These are phyloP conservation scores for Saccharata proteae DNA, from an alignment of 2,329 filamentous ascomycete genomes.

Conservation along the genomic window DNA sequence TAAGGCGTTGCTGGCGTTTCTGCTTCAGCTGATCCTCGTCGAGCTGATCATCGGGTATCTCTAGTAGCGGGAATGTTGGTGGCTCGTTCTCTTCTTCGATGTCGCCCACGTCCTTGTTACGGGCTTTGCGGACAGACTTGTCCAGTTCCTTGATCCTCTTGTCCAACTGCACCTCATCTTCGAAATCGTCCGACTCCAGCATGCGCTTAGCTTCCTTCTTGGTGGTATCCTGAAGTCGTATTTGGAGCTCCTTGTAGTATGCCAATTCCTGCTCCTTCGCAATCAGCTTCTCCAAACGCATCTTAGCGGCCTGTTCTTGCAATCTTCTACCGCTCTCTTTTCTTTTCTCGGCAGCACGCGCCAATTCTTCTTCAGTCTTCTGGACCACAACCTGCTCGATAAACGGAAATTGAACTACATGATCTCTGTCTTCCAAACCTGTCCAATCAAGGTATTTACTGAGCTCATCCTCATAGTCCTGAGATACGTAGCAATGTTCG, in stretches of 20 bases:
- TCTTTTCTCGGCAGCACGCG: conserved; percentile 79
- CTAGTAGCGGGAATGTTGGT: conserved; percentile 78
- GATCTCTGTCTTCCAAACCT: conserved; percentile 77
- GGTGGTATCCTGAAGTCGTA: conserved; percentile 53
- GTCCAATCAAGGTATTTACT: conserved; percentile 75
- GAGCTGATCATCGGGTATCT: conserved; percentile 80
- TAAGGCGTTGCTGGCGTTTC: conserved; percentile 80
- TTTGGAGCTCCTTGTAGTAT: conserved; percentile 78
- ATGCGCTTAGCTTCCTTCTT: conserved; percentile 87
- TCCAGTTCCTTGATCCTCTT: conserved; percentile 81
- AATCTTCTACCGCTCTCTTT: conserved; percentile 85
- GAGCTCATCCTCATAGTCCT: conserved; percentile 71
- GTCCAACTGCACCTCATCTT: conserved; percentile 79
- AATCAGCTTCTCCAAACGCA: conserved; percentile 89
- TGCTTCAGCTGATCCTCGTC: conserved; percentile 85
- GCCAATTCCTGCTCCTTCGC: conserved; percentile 92
- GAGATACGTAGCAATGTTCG: conserved; percentile 81
- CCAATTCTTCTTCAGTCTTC: conserved; percentile 90
- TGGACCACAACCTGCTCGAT: conserved; percentile 82
- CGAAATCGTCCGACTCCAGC: conserved; percentile 81
- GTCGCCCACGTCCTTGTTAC: conserved; percentile 85
- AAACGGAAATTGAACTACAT: conserved; percentile 84
- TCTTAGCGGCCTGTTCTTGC: conserved; percentile 94
- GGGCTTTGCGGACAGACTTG: conserved; percentile 74
- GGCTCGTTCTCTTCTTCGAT: conserved; percentile 63